A percentile compares a stretch with the other conserved stretches of the same genome.
Conservation (phyloP, 2,329 filamentous ascomycete genomes). For the Bipolaris bicolor region DNA sequence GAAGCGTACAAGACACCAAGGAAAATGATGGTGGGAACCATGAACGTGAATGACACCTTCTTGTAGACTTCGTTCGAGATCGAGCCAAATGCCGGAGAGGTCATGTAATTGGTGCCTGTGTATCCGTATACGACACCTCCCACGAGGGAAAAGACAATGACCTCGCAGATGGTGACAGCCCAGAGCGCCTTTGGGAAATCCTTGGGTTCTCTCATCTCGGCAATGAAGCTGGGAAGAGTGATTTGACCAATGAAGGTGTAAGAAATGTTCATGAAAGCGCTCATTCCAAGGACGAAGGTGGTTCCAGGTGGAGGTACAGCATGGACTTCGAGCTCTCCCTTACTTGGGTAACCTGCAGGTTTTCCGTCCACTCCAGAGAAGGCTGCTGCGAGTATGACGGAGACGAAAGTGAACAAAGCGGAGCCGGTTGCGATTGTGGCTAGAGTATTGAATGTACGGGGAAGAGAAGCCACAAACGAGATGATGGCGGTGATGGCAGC, state of each 20-base stretch:
- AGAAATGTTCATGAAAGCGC: constrained; percentile 91
- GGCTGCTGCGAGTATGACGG: constrained; percentile 80
- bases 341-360: constrained; percentile 66
- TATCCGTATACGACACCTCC: constrained; percentile 84
- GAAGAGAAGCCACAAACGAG: constrained; percentile 79
- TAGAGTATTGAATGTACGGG: constrained; percentile 81
- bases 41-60: constrained; percentile 90
- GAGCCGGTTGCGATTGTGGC: constrained; percentile 80
- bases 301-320: constrained; percentile 72
- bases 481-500: constrained; percentile 75
- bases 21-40: constrained; percentile 94
- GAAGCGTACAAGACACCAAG: constrained; percentile 89
- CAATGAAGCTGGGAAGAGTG: constrained; percentile 91
- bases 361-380: constrained; percentile 79
- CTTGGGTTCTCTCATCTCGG: constrained; percentile 81
- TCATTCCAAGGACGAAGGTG: constrained; percentile 81
- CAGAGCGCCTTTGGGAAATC: constrained; percentile 95
- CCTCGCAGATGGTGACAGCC: constrained; percentile 85
- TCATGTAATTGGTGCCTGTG: constrained; percentile 88
- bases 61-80: constrained; percentile 76
- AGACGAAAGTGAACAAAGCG: constrained; percentile 87
- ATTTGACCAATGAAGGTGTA: constrained; percentile 98
- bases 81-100: constrained; percentile 84
- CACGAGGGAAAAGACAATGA: constrained; percentile 83
- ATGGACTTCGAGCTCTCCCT: constrained; percentile 70